These are phyloP conservation scores for Pseudonitzschia multiseries DNA, from an alignment of 108 stramenopile species.

Conservation along the genomic window DNA sequence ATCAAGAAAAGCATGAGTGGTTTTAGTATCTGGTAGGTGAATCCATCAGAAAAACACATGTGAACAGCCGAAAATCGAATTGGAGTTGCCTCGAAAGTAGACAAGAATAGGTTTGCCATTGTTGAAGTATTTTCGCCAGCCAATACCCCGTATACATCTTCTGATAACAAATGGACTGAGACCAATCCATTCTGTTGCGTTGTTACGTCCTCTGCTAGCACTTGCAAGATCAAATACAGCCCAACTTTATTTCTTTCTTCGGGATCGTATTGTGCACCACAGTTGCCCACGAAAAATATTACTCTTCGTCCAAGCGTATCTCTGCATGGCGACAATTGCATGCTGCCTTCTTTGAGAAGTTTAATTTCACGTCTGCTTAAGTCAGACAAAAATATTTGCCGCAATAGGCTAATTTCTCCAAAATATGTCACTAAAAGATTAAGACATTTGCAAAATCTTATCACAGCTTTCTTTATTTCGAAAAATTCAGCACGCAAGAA, in stretches of 20 bases:
- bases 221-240: conserved; percentile 3
- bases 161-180: background rate
- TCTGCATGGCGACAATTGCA: conserved; percentile 1
- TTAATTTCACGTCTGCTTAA: conserved; percentile 4
- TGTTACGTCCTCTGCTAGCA: conserved; percentile 9
- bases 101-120: background rate
- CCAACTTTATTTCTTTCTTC: background rate
- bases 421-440: background rate
- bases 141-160: background rate
- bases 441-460: background rate
- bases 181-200: conserved; percentile 17
- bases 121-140: background rate
- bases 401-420: background rate
- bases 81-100: background rate
- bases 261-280: background rate
- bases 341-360: background rate
- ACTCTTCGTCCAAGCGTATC: conserved; percentile 5
- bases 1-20: conserved; percentile 6
- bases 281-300: conserved; percentile 2
- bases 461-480: background rate
- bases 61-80: background rate
- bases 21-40: background rate
- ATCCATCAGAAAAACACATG: background rate
- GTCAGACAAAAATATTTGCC: background rate
- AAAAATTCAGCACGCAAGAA: conserved; percentile 19